Percentiles rank a stretch among this genome's conserved stretches.
Evolutionary conservation across 805 yeast species (phyloP).

Genomic region (Myxozyma neotropica): DNA sequence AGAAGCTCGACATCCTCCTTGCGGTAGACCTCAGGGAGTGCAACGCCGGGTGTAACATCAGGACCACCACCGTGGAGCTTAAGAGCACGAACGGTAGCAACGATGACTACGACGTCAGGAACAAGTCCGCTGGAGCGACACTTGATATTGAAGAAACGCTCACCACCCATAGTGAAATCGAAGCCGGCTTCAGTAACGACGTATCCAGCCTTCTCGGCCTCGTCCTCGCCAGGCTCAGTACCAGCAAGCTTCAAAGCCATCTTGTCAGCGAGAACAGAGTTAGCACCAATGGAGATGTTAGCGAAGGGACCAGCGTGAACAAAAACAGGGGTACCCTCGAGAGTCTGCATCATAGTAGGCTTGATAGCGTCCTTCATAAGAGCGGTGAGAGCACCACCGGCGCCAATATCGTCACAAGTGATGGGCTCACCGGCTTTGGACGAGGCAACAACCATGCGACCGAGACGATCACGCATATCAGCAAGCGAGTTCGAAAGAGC

Average conservation of each 20-base stretch:
- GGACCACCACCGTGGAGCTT: conserved; percentile 98
- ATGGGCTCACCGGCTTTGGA: conserved; percentile 74
- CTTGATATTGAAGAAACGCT: conserved; percentile 92
- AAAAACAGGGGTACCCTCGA: conserved; percentile 96
- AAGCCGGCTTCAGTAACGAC: conserved; percentile 98
- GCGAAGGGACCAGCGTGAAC: conserved; percentile 99
- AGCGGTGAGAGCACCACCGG: conserved; percentile 95
- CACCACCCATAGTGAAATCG: conserved; percentile 99
- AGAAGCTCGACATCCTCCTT: conserved; percentile 80
- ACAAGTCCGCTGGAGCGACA: conserved; percentile 86
- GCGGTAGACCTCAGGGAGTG: conserved; percentile 78
- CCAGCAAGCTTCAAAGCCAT: conserved; percentile 91
- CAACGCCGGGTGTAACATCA: conserved; percentile 90
- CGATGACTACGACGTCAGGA: conserved; percentile 91
- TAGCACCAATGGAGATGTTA: conserved; percentile 94
- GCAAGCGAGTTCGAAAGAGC: conserved; percentile 76
- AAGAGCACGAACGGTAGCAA: conserved; percentile 95
- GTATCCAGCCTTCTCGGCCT: conserved; percentile 57
- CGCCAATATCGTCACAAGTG: conserved; percentile 92
- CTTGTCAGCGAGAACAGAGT: conserved; percentile 89
- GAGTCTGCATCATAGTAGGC: conserved; percentile 95
- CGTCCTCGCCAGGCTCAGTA: conserved; percentile 50
- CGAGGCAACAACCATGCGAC: conserved; percentile 86
- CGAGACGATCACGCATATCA: conserved; percentile 87
- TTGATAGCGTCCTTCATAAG: conserved; percentile 93